Base-by-base conservation (phyloP, 2,329 filamentous ascomycete genomes). In the Aspergillus sp. region DNA sequence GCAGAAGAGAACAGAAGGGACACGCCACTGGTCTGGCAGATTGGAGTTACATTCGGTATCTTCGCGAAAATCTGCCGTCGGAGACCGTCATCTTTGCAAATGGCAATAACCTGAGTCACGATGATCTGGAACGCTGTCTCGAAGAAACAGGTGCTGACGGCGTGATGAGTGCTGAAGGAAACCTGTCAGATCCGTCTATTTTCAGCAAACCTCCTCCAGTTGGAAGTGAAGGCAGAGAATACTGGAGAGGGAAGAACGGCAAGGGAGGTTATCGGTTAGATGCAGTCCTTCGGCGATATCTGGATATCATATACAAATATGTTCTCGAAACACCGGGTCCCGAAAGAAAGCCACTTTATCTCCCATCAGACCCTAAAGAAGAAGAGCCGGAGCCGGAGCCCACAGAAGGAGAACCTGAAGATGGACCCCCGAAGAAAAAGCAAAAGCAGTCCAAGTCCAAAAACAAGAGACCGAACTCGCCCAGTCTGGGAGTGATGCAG, bases 11-110 rank as follows among this genome's bases (percentile, higher is more conserved):
- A 61, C 91, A 97, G 67, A 98, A 98, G 72, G 91, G 93, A 0
- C 93, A 98, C 64, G 80, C 95, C 61, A 98, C 93, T 0, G 93
- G 93, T 0, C 59, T 97, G 32, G 93, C 93, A 4, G 90, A 98
- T 69, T 98, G 93, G 93, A 74, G 73, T n/a, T 81, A 86, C 61
- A 84, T 98, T 48, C 80, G 84, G 4, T 91, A 87, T 62, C 70
- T 98, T 54, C 78, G 93, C 43, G 88, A 95, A 9, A 86, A 85
- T 52, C 71, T 98, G 25, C 91, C 91, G 0, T 72, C 78, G 1
- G 90, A 96, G 43, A 94, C 90, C 6, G 93, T 98, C 20, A 81
- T 98, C 2, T 97, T 98, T 64, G 93, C 93, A 3, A 98, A 98
- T 66, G 93, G 93, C 10, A 98, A 98, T 62, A 85, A 96, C 32